These are phyloP conservation scores for Nemania bipapillata DNA, from an alignment of 2,329 filamentous ascomycete species.

Conservation along the genomic window DNA sequence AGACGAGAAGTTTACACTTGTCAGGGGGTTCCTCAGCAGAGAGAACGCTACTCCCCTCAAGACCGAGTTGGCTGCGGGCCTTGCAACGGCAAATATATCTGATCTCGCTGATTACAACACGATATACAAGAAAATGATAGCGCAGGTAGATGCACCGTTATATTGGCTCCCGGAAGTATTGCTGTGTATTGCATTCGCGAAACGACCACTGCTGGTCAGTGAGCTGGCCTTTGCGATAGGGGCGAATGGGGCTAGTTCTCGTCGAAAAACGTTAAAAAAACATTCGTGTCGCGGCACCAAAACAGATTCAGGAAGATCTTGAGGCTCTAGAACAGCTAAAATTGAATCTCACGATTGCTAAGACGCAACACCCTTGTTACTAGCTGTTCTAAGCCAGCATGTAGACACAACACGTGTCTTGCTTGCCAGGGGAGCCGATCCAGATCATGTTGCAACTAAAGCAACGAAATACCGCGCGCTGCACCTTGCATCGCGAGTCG, in stretches of 20 bases:
- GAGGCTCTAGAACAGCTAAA: background rate
- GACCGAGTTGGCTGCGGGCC: background rate
- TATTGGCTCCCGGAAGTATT: background rate
- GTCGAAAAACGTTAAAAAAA: background rate
- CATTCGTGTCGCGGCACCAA: background rate
- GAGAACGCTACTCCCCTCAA: background rate
- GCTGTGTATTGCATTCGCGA: background rate
- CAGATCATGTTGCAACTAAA: conserved; percentile 1
- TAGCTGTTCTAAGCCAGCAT: no score
- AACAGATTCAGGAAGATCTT: background rate
- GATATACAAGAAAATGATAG: background rate
- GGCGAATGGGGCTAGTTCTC: background rate
- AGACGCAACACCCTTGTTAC: background rate
- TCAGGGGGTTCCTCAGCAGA: background rate
- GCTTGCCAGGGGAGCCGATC: background rate
- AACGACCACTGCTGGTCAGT: background rate
- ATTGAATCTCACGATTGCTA: background rate
- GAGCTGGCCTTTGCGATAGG: background rate
- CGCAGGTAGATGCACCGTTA: background rate
- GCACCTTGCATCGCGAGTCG: background rate
- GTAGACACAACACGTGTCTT: no score
- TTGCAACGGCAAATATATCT: background rate
- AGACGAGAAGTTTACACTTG: background rate
- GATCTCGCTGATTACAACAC: background rate
- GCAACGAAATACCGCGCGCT: background rate